Evolutionary conservation across 2,329 filamentous ascomycete species (phyloP).

Genomic region (Ceratocystis smalleyi): DNA sequence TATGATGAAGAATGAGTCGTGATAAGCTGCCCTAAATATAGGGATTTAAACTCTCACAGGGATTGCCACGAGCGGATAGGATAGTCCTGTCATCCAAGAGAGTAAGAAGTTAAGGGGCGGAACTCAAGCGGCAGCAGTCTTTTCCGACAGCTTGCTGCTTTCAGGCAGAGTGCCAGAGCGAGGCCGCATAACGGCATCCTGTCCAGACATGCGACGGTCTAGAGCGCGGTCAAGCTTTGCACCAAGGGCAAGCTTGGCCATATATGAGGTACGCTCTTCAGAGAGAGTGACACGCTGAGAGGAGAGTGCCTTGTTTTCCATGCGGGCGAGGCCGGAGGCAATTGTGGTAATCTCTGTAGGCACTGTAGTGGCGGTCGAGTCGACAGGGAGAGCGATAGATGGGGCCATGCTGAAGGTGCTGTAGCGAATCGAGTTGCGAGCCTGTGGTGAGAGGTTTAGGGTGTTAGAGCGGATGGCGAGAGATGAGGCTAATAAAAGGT

Average conservation of each 20-base stretch:
- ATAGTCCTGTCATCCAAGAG: background rate
- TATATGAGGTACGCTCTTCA: slow-evolving; percentile 63
- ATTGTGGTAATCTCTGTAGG: slow-evolving; percentile 50
- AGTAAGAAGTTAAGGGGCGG: background rate
- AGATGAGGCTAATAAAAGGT: background rate
- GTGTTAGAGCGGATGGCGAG: background rate
- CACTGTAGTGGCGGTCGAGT: slow-evolving; percentile 26
- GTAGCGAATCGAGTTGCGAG: slow-evolving; percentile 40
- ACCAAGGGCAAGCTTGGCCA: slow-evolving; percentile 74
- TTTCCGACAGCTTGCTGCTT: slow-evolving; percentile 22
- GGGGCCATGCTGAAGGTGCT: slow-evolving; percentile 47
- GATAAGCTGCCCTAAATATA: background rate
- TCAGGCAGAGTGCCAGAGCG: slow-evolving; percentile 27
- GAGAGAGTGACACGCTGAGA: slow-evolving; percentile 67
- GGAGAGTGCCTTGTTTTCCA: slow-evolving; percentile 75
- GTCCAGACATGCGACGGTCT: slow-evolving; percentile 67
- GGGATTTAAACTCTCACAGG: background rate
- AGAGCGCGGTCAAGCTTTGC: slow-evolving; percentile 84
- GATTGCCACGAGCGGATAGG: background rate
- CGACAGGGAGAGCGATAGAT: slow-evolving; percentile 38
- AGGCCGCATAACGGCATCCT: slow-evolving; percentile 72
- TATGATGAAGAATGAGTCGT: background rate
- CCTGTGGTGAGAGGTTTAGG: slow-evolving; percentile 23
- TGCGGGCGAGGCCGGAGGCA: slow-evolving; percentile 64
- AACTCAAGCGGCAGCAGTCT: slow-evolving; percentile 13